phyloP scores from a whole-genome alignment of 1,139 yeast genomes.

The Ogataea hybrid region DNA sequence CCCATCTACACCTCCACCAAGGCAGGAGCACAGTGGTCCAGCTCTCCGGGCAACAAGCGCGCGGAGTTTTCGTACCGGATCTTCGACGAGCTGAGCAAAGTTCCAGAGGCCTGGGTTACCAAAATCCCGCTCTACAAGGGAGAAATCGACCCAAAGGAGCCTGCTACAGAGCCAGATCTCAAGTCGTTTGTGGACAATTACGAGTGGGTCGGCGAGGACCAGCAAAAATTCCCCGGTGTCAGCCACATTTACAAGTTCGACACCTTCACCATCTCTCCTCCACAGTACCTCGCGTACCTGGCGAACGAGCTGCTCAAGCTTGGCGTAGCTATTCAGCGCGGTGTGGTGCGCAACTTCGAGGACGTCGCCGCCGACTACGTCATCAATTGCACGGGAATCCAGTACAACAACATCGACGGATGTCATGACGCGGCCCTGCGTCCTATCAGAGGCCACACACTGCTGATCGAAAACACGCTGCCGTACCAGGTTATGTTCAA shows the following conservation, averaged over 20 bases:
- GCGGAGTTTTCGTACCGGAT: too few relatives aligned
- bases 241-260: conserved; percentile 21
- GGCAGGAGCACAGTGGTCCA: too few relatives aligned
- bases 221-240: conserved; percentile 27
- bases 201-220: conserved; percentile 35
- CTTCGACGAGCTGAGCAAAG: too few relatives aligned
- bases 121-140: too few relatives aligned
- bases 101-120: too few relatives aligned
- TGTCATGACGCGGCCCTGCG: conserved; percentile 34
- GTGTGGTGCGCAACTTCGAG: conserved; percentile 30
- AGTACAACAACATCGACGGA: conserved; percentile 37
- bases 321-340: conserved; percentile 39
- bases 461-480: conserved; percentile 40
- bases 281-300: conserved; percentile 42
- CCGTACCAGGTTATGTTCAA: conserved; percentile 35
- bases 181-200: conserved; percentile 37
- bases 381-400: conserved; percentile 46
- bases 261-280: conserved; percentile 43
- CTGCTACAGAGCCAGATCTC: conserved; percentile 41
- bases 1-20: too few relatives aligned
- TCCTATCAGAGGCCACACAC: conserved; percentile 47
- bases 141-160: conserved; percentile 31
- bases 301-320: conserved; percentile 33
- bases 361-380: conserved; percentile 42
- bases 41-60: too few relatives aligned